phyloP scores from a whole-genome alignment of 164 flowering plant species.

The Nymphaea thermarum region DNA sequence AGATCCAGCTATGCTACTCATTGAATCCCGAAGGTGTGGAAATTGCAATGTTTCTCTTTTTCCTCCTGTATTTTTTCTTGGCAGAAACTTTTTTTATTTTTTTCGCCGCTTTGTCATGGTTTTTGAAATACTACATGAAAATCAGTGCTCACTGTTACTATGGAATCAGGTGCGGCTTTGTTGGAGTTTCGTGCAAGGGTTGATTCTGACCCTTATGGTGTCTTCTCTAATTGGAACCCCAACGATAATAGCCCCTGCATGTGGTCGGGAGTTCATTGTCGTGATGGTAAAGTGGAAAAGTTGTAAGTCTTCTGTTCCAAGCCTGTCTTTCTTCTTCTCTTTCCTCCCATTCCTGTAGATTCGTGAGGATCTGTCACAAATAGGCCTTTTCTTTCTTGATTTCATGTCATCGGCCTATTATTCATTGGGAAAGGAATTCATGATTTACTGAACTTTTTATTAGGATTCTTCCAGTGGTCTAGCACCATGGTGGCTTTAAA shows the following conservation, averaged over 20 bases:
- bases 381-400: background rate
- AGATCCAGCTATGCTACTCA: constrained; percentile 23
- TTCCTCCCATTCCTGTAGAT: background rate
- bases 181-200: constrained; percentile 48
- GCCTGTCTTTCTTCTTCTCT: background rate
- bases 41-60: background rate
- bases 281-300: constrained; percentile 9
- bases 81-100: background rate
- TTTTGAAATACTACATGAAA: background rate
- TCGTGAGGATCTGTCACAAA: background rate
- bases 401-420: background rate
- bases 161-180: constrained; percentile 51
- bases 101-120: background rate
- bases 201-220: constrained; percentile 47
- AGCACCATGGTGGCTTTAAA: background rate
- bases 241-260: constrained; percentile 45
- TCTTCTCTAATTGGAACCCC: constrained; percentile 52
- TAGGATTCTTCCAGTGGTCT: background rate
- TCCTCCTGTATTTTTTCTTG: background rate
- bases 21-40: constrained; percentile 56
- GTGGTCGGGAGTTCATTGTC: constrained; percentile 76
- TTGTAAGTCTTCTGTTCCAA: constrained; percentile 6
- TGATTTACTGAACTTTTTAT: background rate
- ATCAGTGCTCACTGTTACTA: background rate
- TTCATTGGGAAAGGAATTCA: background rate